These are phyloP conservation scores for Stipa capillata DNA, from an alignment of 176 grass and related monocot species.

Conservation along the genomic window DNA sequence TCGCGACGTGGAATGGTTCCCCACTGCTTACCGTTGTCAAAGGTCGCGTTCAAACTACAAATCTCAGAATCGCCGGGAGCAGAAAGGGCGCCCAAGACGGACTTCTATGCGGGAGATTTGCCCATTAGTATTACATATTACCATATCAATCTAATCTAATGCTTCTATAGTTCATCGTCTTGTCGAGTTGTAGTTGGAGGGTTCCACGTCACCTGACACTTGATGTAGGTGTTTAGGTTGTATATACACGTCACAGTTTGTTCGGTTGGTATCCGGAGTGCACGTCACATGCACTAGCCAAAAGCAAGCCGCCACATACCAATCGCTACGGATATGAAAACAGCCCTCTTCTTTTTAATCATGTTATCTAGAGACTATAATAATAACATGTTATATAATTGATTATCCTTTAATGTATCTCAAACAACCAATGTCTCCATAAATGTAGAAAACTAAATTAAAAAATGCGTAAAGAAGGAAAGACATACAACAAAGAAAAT, in stretches of 20 bases:
- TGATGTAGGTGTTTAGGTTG: not conserved
- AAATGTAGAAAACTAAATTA: too few species aligned
- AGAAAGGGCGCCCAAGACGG: not conserved
- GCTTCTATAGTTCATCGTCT: not conserved
- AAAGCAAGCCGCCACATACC: not conserved
- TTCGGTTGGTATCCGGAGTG: not conserved
- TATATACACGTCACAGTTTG: not conserved
- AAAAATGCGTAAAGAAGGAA: too few species aligned
- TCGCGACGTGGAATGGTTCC: not conserved
- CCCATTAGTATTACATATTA: too few species aligned
- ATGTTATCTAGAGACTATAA: too few species aligned
- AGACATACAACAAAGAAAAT: too few species aligned
- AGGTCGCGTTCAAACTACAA: not conserved
- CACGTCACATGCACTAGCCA: constrained; percentile 21
- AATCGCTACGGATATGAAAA: not conserved
- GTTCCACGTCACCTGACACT: not conserved
- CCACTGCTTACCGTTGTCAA: not conserved
- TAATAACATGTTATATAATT: too few species aligned
- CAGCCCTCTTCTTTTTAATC: too few species aligned
- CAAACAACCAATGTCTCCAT: too few species aligned
- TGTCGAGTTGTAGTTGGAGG: not conserved
- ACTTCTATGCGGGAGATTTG: not conserved
- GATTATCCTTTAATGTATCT: too few species aligned
- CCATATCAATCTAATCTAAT: too few species aligned
- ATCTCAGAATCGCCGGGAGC: not conserved